These are phyloP conservation scores for Selenicereus undatus DNA, from an alignment of 148 eudicot genomes.

Conservation along the genomic window DNA sequence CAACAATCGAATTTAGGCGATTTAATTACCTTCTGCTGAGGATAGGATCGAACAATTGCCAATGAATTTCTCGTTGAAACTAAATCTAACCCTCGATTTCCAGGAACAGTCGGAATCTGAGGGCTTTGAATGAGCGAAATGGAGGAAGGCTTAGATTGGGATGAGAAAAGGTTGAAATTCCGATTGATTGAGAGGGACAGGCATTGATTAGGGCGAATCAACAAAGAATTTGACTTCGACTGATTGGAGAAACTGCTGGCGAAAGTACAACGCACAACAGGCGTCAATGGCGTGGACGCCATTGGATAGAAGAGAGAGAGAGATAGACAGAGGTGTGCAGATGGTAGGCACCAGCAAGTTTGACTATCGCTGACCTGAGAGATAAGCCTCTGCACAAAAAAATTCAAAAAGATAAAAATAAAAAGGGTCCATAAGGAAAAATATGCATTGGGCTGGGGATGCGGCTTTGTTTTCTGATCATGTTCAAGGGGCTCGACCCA, in stretches of 20 bases:
- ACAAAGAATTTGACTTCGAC: constrained; percentile 14
- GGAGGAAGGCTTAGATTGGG: not conserved
- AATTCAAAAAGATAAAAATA: too few species aligned
- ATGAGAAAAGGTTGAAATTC: not conserved
- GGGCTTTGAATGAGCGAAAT: not conserved
- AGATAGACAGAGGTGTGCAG: not conserved
- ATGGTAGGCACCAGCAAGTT: not conserved
- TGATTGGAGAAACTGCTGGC: constrained; percentile 11
- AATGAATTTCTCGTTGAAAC: constrained; percentile 19
- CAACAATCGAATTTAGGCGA: not conserved
- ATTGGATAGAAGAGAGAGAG: constrained; percentile 3
- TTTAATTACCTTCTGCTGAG: constrained; percentile 33
- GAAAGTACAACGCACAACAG: constrained; percentile 15
- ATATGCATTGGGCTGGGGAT: not conserved
- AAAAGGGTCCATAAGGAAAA: too few species aligned
- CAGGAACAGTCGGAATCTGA: constrained; percentile 2
- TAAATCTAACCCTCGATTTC: constrained; percentile 9
- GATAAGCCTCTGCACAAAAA: not conserved
- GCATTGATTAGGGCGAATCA: constrained; percentile 16
- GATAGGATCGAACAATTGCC: constrained; percentile 30
- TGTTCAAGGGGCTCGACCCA: too few species aligned
- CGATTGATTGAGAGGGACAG: not conserved
- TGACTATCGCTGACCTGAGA: not conserved
- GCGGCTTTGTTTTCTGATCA: not conserved
- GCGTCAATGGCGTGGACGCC: constrained; percentile 14